Evolutionary conservation across 2,329 filamentous ascomycete genomes (phyloP), one percentile per base, ranked within the genome.

Genomic region (Xylaria sp.): DNA sequence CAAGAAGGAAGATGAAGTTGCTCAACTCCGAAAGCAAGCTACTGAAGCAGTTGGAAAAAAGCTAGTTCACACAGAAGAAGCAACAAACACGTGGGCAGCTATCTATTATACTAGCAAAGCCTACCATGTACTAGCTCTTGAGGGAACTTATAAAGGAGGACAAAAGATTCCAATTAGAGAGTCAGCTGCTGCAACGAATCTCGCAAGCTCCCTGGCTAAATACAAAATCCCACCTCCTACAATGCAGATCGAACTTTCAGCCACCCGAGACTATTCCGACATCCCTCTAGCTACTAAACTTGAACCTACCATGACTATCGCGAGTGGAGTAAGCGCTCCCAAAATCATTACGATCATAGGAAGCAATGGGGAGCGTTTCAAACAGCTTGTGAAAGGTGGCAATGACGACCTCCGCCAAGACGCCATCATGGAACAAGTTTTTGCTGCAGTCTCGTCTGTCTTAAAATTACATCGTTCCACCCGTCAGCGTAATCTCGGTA

Each of bases 391-490:
- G 78, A 99, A 99, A 85, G 94, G 94, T 71, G 94, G 96, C 20
- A 95, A 95, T 77, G 96, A 99, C 79, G 95, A 99, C 78, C 87
- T 99, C 13, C 92, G 97, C 9, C 96, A 99, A 82, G 96, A 99
- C 77, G 94, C 95, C 54, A 99, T 90, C 84, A 99, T 99, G 97
- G 97, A 99, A 81, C 96, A 99, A 81, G 96, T 99, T 1, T 99
- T 99, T 79, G 93, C 94, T 68, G 94, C 97, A 81, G 96, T 98
- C 25, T 98, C 94, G 67, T 92, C 93, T 61, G 88, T 99, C 25
- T 85, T 99, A 32, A 92, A 93, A 78, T 91, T 93, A 58, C 94
- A 98, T 79, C 91, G 93, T 65, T 88, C 91, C 13, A 98, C 96
- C 2, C 91, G 94, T 48, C 94, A 97, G 77, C 91, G 96, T 6